phyloP scores from a whole-genome alignment of 2,329 filamentous ascomycete genomes.

The Venturia asperata region DNA sequence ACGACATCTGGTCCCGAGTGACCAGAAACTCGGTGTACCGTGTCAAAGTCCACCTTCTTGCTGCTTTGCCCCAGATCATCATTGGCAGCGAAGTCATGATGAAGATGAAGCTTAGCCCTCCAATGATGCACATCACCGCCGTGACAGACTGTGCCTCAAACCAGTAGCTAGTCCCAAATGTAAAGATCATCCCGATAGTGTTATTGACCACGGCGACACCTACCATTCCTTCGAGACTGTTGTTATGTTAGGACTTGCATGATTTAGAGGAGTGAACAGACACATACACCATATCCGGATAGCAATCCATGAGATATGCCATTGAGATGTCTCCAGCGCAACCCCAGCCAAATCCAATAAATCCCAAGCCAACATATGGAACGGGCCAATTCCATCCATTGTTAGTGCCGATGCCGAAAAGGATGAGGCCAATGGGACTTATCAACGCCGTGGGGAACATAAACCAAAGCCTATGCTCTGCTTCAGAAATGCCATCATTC shows the following conservation, averaged over 20 bases:
- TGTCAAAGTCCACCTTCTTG: constrained; percentile 1
- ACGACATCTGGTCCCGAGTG: constrained; percentile 9
- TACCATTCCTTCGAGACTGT: constrained; percentile 12
- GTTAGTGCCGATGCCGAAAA: constrained; percentile 48
- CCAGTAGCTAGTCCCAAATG: constrained; percentile 13
- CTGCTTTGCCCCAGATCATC: constrained; percentile 12
- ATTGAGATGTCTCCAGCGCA: constrained; percentile 47
- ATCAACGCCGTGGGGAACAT: constrained; percentile 45
- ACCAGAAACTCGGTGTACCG: constrained; percentile 7
- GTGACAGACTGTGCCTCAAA: constrained; percentile 13
- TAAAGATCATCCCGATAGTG: constrained; percentile 16
- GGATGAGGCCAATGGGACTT: constrained; percentile 45
- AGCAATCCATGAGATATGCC: constrained; percentile 17
- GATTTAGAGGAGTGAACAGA: neutral
- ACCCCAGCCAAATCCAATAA: constrained; percentile 54
- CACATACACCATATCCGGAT: constrained; percentile 16
- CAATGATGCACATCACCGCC: constrained; percentile 11
- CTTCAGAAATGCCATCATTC: constrained; percentile 49
- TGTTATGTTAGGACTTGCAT: neutral
- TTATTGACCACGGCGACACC: constrained; percentile 14
- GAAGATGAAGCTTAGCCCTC: constrained; percentile 8
- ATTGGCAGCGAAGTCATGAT: constrained; percentile 15
- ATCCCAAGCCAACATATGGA: constrained; percentile 49
- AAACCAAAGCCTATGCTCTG: constrained; percentile 48
- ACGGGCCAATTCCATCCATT: constrained; percentile 47